These are phyloP conservation scores for Rhodotorula sp. DNA, from an alignment of 1,284 basidiomycete genomes.

Conservation along the genomic window DNA sequence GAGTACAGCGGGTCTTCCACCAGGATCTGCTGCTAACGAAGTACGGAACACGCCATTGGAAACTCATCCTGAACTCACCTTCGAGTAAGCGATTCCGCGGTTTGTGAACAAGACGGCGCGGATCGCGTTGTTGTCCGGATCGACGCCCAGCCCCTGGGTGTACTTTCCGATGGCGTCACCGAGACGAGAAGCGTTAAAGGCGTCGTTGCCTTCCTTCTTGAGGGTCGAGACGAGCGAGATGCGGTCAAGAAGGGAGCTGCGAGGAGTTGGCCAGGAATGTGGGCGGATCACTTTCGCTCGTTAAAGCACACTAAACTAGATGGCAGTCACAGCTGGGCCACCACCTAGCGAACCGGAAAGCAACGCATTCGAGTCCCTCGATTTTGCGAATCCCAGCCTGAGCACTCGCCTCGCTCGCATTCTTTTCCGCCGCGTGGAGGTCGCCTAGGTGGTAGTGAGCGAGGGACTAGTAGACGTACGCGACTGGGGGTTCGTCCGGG, in stretches of 20 bases:
- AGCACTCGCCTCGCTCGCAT: conserved; percentile 41
- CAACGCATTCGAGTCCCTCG: conserved; percentile 57
- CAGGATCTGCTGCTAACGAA: neutral
- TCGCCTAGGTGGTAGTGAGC: conserved; percentile 69
- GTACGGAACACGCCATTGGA: neutral
- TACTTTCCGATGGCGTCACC: conserved; percentile 68
- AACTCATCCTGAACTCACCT: conserved; percentile 54
- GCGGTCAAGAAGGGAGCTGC: conserved; percentile 54
- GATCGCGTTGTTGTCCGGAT: conserved; percentile 54
- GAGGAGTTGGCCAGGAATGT: neutral
- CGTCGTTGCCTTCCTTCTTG: conserved; percentile 78
- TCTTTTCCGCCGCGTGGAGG: conserved; percentile 54
- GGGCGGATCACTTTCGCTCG: too few species aligned
- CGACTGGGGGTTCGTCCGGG: conserved; percentile 21
- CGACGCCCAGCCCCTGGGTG: conserved; percentile 62
- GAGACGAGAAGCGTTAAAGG: conserved; percentile 66
- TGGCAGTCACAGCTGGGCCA: too few species aligned
- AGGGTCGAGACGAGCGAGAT: conserved; percentile 72
- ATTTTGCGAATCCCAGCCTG: conserved; percentile 63
- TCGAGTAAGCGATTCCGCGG: conserved; percentile 74
- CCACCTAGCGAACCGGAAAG: too few species aligned
- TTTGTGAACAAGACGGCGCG: conserved; percentile 77
- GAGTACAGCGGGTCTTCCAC: neutral
- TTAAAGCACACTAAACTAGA: too few species aligned
- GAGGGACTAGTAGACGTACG: conserved; percentile 63